phyloP scores from a whole-genome alignment of 2,329 filamentous ascomycete genomes.

The Massarina eburnea region DNA sequence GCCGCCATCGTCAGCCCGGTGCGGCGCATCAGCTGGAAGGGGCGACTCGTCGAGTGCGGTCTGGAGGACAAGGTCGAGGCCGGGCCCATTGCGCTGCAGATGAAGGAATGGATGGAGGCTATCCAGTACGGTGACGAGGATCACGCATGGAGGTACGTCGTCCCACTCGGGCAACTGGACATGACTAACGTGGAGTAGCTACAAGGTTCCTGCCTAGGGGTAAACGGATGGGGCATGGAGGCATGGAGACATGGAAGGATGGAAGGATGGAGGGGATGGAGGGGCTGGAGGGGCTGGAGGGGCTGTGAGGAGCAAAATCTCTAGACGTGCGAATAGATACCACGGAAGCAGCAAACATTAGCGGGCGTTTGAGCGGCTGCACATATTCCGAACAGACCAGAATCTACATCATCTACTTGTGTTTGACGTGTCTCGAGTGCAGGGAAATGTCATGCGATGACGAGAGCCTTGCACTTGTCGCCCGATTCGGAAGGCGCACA shows the following conservation, averaged over 20 bases:
- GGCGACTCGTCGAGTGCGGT: slow-evolving; percentile 78
- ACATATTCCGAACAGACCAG: too few relatives aligned
- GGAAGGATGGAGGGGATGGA: neutral
- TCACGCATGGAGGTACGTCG: slow-evolving; percentile 80
- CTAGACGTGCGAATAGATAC: too few relatives aligned
- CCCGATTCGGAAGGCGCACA: slow-evolving; percentile 1
- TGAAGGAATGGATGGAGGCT: slow-evolving; percentile 96
- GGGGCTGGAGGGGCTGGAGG: too few relatives aligned
- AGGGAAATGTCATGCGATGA: too few relatives aligned
- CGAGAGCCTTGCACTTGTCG: slow-evolving; percentile 2
- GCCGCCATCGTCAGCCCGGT: slow-evolving; percentile 93
- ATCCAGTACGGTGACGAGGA: slow-evolving; percentile 89
- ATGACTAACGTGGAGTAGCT: slow-evolving; percentile 28
- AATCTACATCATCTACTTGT: too few relatives aligned
- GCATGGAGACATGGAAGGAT: neutral
- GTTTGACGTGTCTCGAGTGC: too few relatives aligned
- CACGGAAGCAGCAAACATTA: too few relatives aligned
- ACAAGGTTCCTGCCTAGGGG: slow-evolving; percentile 19
- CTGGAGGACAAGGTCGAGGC: slow-evolving; percentile 80
- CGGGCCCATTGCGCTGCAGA: slow-evolving; percentile 77
- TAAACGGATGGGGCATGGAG: too few relatives aligned
- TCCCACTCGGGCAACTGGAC: slow-evolving; percentile 4
- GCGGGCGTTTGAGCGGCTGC: too few relatives aligned
- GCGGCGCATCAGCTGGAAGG: slow-evolving; percentile 85
- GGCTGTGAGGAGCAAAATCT: too few relatives aligned